phyloP scores from a whole-genome alignment of 1,284 basidiomycete genomes.

The Ustilago sp. region DNA sequence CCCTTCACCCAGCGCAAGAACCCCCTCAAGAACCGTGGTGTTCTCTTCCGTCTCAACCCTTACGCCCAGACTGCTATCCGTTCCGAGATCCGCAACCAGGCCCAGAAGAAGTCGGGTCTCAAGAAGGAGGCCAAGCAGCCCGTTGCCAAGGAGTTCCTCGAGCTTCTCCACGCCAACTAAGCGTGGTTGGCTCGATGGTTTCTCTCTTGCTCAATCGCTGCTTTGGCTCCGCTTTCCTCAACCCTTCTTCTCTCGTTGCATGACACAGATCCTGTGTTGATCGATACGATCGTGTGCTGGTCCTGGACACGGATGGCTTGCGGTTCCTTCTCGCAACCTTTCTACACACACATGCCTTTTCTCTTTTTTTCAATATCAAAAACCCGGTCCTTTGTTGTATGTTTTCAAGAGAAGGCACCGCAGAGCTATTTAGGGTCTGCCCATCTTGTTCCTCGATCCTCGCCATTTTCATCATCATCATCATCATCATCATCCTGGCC shows the following conservation, averaged over 20 bases:
- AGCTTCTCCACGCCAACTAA: constrained; percentile 74
- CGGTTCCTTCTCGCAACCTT: constrained; percentile 8
- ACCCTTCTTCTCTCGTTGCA: constrained; percentile 17
- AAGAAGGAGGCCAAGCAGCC: constrained; percentile 70
- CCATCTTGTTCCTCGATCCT: constrained; percentile 6
- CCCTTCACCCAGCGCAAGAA: constrained; percentile 99
- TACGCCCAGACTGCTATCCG: constrained; percentile 79
- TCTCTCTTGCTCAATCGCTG: constrained; percentile 7
- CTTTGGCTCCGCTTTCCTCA: constrained; percentile 4
- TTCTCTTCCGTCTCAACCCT: constrained; percentile 99
- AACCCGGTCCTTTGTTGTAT: constrained; percentile 47
- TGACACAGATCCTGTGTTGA: constrained; percentile 20
- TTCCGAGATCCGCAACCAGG: constrained; percentile 63
- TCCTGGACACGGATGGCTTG: constrained; percentile 3
- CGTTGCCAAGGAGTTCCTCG: constrained; percentile 87
- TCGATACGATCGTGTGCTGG: constrained; percentile 8
- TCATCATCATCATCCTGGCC: constrained; percentile 18
- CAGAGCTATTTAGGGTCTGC: neutral
- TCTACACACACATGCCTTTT: constrained; percentile 9
- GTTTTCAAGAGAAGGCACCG: constrained; percentile 12
- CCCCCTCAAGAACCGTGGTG: constrained; percentile 88
- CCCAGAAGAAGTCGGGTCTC: constrained; percentile 60
- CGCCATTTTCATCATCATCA: constrained; percentile 6
- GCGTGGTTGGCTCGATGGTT: constrained; percentile 11
- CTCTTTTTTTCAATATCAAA: constrained; percentile 12